Conservation (phyloP, 768 basidiomycete species). For the Agaricus sinodeliciosus region DNA sequence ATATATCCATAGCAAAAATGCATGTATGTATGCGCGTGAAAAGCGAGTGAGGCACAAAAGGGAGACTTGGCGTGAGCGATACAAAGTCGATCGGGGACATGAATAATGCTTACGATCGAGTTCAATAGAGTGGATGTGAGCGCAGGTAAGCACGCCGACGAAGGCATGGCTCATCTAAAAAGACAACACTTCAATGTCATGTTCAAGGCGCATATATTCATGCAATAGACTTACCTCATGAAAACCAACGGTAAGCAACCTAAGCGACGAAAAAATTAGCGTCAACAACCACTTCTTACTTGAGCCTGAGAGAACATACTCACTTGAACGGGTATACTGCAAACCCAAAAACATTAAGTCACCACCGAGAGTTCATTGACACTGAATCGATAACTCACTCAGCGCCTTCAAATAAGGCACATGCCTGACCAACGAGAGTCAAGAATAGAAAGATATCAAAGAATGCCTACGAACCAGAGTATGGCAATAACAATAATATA, state of each 20-base stretch:
- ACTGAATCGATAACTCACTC: conserved; percentile 41
- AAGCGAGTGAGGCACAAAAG: neutral
- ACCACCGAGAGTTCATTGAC: neutral
- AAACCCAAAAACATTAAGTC: neutral
- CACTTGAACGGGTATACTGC: conserved; percentile 91
- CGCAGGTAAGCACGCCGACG: conserved; percentile 75
- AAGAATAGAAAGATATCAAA: neutral
- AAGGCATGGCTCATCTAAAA: conserved; percentile 82
- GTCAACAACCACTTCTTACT: neutral
- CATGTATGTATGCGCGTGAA: neutral
- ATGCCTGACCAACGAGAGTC: conserved; percentile 45
- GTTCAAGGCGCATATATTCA: neutral
- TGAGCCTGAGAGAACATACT: conserved; percentile 20
- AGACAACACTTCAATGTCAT: conserved; percentile 1
- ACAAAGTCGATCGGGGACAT: neutral
- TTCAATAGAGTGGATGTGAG: conserved; percentile 79
- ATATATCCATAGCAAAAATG: neutral
- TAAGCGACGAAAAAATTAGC: conserved; percentile 19
- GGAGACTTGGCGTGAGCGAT: neutral
- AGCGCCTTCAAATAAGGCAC: conserved; percentile 65
- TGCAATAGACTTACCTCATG: conserved; percentile 54
- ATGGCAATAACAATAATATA: conserved; percentile 76
- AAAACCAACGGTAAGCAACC: conserved; percentile 81
- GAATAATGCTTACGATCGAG: conserved; percentile 63
- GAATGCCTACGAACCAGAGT: conserved; percentile 50